Evolutionary conservation across 164 flowering plant genomes (phyloP).

Genomic region (Magnolia officinalis): DNA sequence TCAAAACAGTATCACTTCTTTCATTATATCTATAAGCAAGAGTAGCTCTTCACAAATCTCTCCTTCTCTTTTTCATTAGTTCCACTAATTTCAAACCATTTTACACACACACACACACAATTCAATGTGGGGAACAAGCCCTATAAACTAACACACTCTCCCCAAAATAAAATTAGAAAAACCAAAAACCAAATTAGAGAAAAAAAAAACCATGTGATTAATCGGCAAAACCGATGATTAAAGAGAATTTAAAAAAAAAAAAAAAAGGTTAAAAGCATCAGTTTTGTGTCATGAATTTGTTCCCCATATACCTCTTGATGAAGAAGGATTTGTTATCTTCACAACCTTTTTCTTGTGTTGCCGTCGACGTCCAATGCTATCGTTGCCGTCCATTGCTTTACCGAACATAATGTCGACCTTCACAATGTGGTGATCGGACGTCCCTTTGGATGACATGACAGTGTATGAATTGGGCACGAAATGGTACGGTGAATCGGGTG

Average conservation of each 20-base stretch:
- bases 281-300: slow-evolving; percentile 10
- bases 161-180: neutral
- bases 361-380: slow-evolving; percentile 1
- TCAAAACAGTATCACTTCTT: neutral
- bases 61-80: neutral
- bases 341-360: slow-evolving; percentile 24
- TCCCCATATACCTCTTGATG: slow-evolving; percentile 36
- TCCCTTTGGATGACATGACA: slow-evolving; percentile 89
- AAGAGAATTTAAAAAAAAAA: neutral
- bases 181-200: neutral
- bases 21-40: neutral
- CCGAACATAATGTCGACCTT: slow-evolving; percentile 57
- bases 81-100: neutral
- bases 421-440: slow-evolving; percentile 96
- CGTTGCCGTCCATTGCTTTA: slow-evolving; percentile 4
- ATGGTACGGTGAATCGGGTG: slow-evolving; percentile 63
- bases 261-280: neutral
- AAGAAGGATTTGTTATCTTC: slow-evolving; percentile 24
- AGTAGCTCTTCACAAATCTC: neutral
- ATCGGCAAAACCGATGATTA: neutral
- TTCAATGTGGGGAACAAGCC: neutral
- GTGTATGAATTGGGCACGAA: slow-evolving; percentile 87
- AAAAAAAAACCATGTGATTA: neutral
- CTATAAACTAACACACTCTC: neutral
- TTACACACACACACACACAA: neutral